Base-by-base conservation (phyloP, 139 green algal genomes). In the Ulvella scutata region DNA sequence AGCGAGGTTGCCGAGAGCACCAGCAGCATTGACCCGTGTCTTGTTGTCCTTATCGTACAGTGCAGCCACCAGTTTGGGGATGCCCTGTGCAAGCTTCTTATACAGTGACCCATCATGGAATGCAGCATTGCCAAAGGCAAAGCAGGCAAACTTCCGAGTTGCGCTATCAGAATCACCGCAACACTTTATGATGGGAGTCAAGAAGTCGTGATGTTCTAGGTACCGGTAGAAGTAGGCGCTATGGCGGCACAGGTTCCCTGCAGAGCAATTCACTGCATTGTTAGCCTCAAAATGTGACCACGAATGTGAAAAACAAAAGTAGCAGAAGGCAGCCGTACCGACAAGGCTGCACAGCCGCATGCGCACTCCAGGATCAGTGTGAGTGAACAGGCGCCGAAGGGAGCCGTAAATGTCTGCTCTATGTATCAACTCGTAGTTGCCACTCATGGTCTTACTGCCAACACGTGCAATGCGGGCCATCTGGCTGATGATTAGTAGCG, bases 61-160 rank as follows among this genome's bases (percentile, higher is more conserved):
- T 21, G 98, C 81, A 0, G 38, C 72, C 44, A 96, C 89, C 43
- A 98, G 82, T 2, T 87, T 86, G 0, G 72, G 37, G 31, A 98
- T 86, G 17, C 88, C 83, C 0, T 80, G 83, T 17, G 81, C 76
- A 72, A 98, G 86, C 28, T 80, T 76, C 23, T 80, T 79, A 74
- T 98, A 98, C 34, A 98, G 84, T 29, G 62, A 76, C 37, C 85
- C 80, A 43, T 87, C 92, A 85, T 98, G 94, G 82, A 97, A 98
- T 4, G 82, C 88, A 21, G 90, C 90, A 74, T 95, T 95, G 73
- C 92, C 91, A 60, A 98, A 93, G 3, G 94, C 94, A 62, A 99
- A 99, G 88, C 91, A 97, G 20, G 94, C 93, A 87, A 97, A 98
- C 83, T 98, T 98, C 80, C 94, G 90, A 7, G 88, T 94, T 20